These are phyloP conservation scores for Albatrellus ellisii DNA, from an alignment of 768 basidiomycete species.

Conservation along the genomic window DNA sequence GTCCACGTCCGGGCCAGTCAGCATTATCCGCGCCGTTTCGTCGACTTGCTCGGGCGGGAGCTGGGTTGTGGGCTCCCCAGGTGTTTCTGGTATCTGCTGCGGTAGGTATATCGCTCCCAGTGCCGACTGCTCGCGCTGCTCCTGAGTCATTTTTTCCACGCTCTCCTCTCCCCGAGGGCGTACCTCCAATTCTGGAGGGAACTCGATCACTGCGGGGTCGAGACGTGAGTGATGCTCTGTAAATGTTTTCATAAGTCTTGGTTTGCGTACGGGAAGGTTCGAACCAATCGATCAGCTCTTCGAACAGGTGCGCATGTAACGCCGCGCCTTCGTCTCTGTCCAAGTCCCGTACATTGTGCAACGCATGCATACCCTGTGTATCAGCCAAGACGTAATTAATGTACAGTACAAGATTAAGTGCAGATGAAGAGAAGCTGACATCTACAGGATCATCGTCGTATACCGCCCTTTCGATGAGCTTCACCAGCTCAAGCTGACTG, in stretches of 20 bases:
- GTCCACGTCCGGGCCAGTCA: conserved; percentile 55
- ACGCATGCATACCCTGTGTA: conserved; percentile 57
- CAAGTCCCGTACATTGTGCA: conserved; percentile 70
- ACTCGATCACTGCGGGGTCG: conserved; percentile 40
- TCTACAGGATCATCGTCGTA: conserved; percentile 84
- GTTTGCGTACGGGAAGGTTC: conserved; percentile 62
- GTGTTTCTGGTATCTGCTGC: conserved; percentile 64
- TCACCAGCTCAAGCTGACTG: conserved; percentile 57
- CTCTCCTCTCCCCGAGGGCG: conserved; percentile 51
- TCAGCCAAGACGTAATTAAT: conserved; percentile 32
- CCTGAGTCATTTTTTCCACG: conserved; percentile 56
- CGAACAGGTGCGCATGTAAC: conserved; percentile 69
- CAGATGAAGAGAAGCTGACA: conserved; percentile 50
- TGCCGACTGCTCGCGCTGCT: conserved; percentile 66
- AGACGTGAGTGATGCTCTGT: conserved; percentile 9
- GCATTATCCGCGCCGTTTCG: conserved; percentile 48
- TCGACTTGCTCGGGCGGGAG: conserved; percentile 53
- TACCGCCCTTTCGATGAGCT: conserved; percentile 72
- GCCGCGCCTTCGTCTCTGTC: conserved; percentile 83
- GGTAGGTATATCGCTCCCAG: conserved; percentile 66
- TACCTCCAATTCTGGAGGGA: conserved; percentile 42
- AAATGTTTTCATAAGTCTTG: not conserved
- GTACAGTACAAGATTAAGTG: conserved; percentile 28
- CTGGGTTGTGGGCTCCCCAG: conserved; percentile 49
- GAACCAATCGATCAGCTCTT: conserved; percentile 78